Base-by-base conservation (phyloP, 768 basidiomycete genomes). In the Phaeotremella fagi region DNA sequence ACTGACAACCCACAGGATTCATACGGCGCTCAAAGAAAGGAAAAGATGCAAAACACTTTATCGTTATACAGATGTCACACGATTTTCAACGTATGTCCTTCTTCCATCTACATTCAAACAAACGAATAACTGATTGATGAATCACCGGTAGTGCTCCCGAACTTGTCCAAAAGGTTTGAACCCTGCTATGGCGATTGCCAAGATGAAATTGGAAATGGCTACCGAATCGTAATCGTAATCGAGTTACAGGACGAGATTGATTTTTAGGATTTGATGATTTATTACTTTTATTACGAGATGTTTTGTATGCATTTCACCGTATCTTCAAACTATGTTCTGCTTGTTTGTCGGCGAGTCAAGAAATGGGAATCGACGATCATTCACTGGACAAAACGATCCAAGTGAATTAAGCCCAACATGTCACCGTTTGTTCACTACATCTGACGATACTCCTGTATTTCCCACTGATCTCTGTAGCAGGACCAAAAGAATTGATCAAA, bases 91-190 rank as follows among this genome's bases (percentile, higher is more conserved):
- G 90, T 87, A 52, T 62, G 64, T 60, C 25, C 81, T 75, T n/a
- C 42, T 31, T 16, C 54, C 27, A 18, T 3, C 26, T 35, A 5
- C 25, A 12, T 18, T 18, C 18, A 18, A 18, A 37, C 31, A n/a
- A 15, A 27, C 16, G 33, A 15, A 42, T 11, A 16, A 12, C 23
- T 29, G 31, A 36, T 48, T 28, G 48, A 48, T 36, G 22, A 41
- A 33, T 33, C 31, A n/a, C 18, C 56, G 22, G 48, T 56, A 85
- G 87, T 75, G 89, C 75, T 83, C 91, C 45, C 85, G 88, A 52
- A 95, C 92, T n/a, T 97, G 91, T 78, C 90, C 91, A 51, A 95
- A 95, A 82, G 90, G 91, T 50, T 82, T 94, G 61, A 92, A 94
- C 78, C 90, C 90, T 3, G 90, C 89, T 2, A 81, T 81, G 49